Base-by-base conservation (phyloP, 331 rosid genomes). In the Quercus lobata region DNA sequence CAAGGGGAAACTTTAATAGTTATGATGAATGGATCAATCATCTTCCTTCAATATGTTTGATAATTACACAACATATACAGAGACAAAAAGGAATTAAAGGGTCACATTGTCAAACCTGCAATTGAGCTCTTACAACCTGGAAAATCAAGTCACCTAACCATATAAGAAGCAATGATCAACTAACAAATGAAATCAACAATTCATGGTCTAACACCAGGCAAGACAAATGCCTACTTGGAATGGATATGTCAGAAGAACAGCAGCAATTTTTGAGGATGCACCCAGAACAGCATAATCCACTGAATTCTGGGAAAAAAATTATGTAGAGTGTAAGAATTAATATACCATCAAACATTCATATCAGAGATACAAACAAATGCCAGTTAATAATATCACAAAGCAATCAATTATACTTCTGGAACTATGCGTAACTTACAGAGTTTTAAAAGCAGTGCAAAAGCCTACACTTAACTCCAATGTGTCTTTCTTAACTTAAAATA, bases 241-340 rank as follows among this genome's bases (percentile, higher is more conserved):
- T 57, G 97, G 97, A 84, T 92, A 92, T 19, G 96, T 90, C 49
- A 94, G 60, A 71, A 94, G 97, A 79, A 90, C 87, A 76, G 97
- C 96, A 71, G 90, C 88, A 69, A 90, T 55, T 87, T 94, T 94
- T 37, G 97, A 94, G 57, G 96, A 84, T 76, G 94, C 97, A 53
- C 98, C 97, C 0, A 32, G 35, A 32, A 32, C 6, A 32, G 35
- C 35, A 32, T 5, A 32, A 32, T 32, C 35, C 35, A 4, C 0
- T 32, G 1, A 32, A 32, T 32, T 32, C 6, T 32, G 4, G 35
- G 32, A 29, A 29, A 29, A 29, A 32, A 32, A 32, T 5, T 32
- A 0, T 32, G 35, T 32, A 32, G 1, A 5, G 7, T 5, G 7
- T 5, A 32, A 1, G 35, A 32, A 5, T 32, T 32, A 32, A 32